These are phyloP conservation scores for Curvularia hawaiiensis DNA, from an alignment of 2,329 filamentous ascomycete genomes.

Conservation along the genomic window DNA sequence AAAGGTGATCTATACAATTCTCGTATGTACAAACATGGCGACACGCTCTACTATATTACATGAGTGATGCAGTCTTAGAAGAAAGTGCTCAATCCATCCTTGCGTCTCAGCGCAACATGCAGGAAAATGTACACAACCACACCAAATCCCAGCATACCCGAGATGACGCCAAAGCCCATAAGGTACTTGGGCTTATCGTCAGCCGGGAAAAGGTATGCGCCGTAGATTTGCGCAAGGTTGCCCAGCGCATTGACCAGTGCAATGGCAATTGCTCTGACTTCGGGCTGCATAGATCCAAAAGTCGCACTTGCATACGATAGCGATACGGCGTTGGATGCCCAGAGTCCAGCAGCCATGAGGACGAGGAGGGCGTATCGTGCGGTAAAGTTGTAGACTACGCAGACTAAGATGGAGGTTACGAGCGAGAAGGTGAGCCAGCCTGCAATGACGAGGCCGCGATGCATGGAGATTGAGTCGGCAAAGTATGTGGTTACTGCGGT, in stretches of 20 bases:
- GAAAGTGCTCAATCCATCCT: conserved; percentile 24
- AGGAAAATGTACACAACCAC: conserved; percentile 36
- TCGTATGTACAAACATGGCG: neutral
- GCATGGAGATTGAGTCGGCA: conserved; percentile 53
- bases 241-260: conserved; percentile 61
- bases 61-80: neutral
- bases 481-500: conserved; percentile 55
- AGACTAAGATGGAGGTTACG: conserved; percentile 48
- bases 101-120: conserved; percentile 35
- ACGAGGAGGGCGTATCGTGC: conserved; percentile 62
- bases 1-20: neutral
- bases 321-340: conserved; percentile 58
- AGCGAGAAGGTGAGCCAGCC: conserved; percentile 53
- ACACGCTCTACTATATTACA: neutral
- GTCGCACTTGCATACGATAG: conserved; percentile 60
- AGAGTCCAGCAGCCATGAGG: conserved; percentile 61
- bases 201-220: conserved; percentile 58
- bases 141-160: conserved; percentile 41
- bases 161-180: conserved; percentile 35
- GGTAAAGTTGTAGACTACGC: conserved; percentile 56
- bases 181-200: conserved; percentile 54
- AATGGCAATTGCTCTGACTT: conserved; percentile 58
- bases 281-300: conserved; percentile 56
- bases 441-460: conserved; percentile 57
- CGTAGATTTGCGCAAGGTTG: conserved; percentile 62